Percentiles rank a stretch among this genome's conserved stretches.
Evolutionary conservation across 257 asterid genomes (phyloP).

Genomic region (Lycium ferocissimum): DNA sequence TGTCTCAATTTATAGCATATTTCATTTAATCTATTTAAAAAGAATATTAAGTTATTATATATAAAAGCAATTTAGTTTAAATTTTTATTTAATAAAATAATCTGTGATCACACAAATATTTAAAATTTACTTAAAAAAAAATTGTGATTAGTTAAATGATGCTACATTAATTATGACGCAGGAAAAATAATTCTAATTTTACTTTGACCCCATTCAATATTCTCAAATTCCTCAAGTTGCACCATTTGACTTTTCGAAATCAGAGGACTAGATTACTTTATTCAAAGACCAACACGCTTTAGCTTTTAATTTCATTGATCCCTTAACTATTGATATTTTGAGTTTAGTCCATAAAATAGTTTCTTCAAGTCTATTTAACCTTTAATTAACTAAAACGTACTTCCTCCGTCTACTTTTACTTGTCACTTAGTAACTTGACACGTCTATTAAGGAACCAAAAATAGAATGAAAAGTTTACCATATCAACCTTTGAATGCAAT

Average conservation of each 20-base stretch:
- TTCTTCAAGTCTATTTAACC: not conserved
- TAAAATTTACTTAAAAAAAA: not conserved
- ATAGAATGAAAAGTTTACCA: too few relatives aligned
- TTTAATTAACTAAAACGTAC: too few relatives aligned
- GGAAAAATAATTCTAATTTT: not conserved
- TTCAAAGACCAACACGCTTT: conserved; percentile 8
- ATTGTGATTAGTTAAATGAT: not conserved
- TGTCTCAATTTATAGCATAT: too few relatives aligned
- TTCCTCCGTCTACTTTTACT: too few relatives aligned
- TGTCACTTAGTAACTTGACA: too few relatives aligned
- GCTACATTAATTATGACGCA: not conserved
- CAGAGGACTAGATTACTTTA: not conserved
- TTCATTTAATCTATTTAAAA: too few relatives aligned
- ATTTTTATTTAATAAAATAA: not conserved
- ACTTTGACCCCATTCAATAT: conserved; percentile 19
- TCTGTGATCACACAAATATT: not conserved
- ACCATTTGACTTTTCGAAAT: not conserved
- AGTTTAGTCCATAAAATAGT: not conserved
- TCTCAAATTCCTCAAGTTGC: conserved; percentile 15
- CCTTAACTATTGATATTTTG: not conserved
- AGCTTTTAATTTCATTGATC: not conserved
- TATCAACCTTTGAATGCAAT: too few relatives aligned
- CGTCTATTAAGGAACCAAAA: too few relatives aligned
- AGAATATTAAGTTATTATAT: too few relatives aligned
- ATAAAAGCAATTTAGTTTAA: too few relatives aligned